Percentiles rank a stretch among this genome's conserved stretches.
Evolutionary conservation across 148 eudicot genomes (phyloP).

Genomic region (Rhododendron griersonianum): DNA sequence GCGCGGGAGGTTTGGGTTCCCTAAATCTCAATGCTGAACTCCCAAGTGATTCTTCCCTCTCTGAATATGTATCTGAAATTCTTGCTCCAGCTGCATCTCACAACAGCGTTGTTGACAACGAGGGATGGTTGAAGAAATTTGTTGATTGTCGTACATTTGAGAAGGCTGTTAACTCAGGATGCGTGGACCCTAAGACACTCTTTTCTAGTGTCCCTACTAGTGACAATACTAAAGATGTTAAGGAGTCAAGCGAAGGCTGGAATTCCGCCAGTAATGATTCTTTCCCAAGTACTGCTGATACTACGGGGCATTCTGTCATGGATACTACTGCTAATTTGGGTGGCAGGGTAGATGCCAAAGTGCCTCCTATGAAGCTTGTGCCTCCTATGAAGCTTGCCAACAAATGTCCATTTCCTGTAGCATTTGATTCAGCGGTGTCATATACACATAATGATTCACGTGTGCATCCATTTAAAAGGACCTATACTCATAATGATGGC

Average conservation of each 20-base stretch:
- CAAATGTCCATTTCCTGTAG: constrained; percentile 33
- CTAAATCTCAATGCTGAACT: not conserved
- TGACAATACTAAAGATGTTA: not conserved
- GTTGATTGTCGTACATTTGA: not conserved
- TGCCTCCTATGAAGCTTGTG: constrained; percentile 2
- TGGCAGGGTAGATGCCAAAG: not conserved
- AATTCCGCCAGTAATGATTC: not conserved
- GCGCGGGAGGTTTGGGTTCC: not conserved
- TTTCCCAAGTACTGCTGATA: not conserved
- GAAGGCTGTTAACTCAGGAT: not conserved
- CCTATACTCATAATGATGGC: constrained; percentile 18
- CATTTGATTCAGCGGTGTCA: constrained; percentile 13
- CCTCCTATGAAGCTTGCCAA: constrained; percentile 1
- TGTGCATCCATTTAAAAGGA: constrained; percentile 18
- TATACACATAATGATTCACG: constrained; percentile 5
- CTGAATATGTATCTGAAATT: not conserved
- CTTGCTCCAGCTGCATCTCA: not conserved
- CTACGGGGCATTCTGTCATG: not conserved
- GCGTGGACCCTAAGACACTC: not conserved
- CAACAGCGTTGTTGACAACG: not conserved
- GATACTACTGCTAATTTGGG: not conserved
- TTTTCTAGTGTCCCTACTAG: not conserved
- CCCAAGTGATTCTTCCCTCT: not conserved
- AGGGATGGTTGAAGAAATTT: not conserved
- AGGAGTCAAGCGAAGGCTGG: not conserved